Percentiles rank a stretch among this genome's conserved stretches.
Conservation (phyloP, 257 asterid species). For the Solanum etuberosum region DNA sequence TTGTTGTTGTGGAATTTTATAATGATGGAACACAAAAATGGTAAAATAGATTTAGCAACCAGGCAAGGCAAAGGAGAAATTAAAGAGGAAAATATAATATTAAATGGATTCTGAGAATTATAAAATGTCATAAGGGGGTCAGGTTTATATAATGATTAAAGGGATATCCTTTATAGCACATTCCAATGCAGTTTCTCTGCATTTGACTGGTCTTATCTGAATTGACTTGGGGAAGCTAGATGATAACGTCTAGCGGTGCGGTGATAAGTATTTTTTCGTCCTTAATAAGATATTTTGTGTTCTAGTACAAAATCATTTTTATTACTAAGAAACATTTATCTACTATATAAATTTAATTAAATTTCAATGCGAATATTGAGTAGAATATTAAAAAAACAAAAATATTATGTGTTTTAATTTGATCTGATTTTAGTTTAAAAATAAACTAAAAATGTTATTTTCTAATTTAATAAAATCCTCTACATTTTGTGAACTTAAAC, state of each 20-base stretch:
- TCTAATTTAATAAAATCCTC: not conserved
- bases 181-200: constrained; percentile 11
- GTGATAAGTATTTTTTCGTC: rapidly evolving
- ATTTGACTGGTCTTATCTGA: constrained; percentile 17
- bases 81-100: not conserved
- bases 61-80: not conserved
- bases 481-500: not conserved
- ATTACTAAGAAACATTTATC: no score
- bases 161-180: constrained; percentile 3
- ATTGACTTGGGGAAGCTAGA: not conserved
- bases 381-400: no score
- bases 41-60: not conserved
- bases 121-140: constrained; percentile 4
- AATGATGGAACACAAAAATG: constrained; percentile 26
- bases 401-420: not conserved
- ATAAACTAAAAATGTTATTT: not conserved
- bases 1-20: constrained; percentile 2
- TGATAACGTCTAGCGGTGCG: not conserved
- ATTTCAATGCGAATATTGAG: no score
- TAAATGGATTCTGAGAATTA: constrained; percentile 15
- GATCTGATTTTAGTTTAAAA: not conserved
- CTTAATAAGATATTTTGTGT: rapidly evolving
- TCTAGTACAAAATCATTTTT: rapidly evolving
- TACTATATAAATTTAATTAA: no score
- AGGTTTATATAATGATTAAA: constrained; percentile 30